Evolutionary conservation across 768 basidiomycete genomes (phyloP), one percentile per base, ranked within the genome.

Genomic region (Cystofilobasidium capitatum): DNA sequence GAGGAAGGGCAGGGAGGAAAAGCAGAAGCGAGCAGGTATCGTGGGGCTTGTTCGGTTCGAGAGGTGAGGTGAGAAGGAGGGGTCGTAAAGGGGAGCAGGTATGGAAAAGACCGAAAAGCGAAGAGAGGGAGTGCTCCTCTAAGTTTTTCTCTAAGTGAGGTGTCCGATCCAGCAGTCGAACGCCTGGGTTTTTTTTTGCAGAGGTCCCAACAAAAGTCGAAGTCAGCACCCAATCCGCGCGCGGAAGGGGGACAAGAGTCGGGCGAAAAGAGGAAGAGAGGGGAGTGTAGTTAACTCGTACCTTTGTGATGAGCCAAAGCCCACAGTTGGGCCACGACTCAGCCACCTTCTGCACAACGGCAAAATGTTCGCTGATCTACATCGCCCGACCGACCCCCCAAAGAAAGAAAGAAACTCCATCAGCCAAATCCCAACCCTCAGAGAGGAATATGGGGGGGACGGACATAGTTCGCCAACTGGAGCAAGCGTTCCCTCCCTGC

Each of bases 81-180:
- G n/a, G n/a, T n/a, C n/a, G n/a, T n/a, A n/a, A n/a, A n/a, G n/a
- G n/a, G n/a, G n/a, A n/a, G n/a, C n/a, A n/a, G n/a, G n/a, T n/a
- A n/a, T n/a, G n/a, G n/a, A n/a, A n/a, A n/a, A n/a, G n/a, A n/a
- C n/a, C n/a, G n/a, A n/a, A n/a, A n/a, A n/a, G n/a, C n/a, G n/a
- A n/a, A n/a, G n/a, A n/a, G n/a, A n/a, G n/a, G n/a, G n/a, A n/a
- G n/a, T n/a, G n/a, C n/a, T n/a, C n/a, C n/a, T n/a, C n/a, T n/a
- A n/a, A n/a, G n/a, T n/a, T n/a, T n/a, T n/a, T n/a, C n/a, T n/a
- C n/a, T n/a, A 55, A 1, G 31, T 33, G 29, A 55, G 29, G 29
- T 55, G 51, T 6, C 51, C 51, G 9, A 31, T 29, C 51, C 51
- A 55, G 31, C 51, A 55, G 51, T 55, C 51, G 51, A 55, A 55